Percentiles rank a stretch among this genome's conserved stretches.
phyloP scores from a whole-genome alignment of 371 early-diverging fungal genomes.

The Syncephalastrum monosporum region DNA sequence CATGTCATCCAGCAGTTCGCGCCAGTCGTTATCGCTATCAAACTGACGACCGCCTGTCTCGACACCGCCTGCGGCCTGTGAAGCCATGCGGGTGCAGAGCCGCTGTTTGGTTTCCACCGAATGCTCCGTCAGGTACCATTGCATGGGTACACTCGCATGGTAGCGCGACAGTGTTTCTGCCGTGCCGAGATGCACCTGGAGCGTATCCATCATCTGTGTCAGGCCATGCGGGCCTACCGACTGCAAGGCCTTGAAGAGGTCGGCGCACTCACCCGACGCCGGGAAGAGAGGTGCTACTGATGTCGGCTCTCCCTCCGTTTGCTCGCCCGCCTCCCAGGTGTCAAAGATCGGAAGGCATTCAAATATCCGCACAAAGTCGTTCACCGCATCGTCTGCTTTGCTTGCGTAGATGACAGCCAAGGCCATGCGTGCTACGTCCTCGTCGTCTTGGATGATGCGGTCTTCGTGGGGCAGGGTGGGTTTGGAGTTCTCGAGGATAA shows the following conservation, averaged over 20 bases:
- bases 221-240: conserved; percentile 45
- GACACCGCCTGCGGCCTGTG: conserved; percentile 60
- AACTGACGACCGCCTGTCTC: conserved; percentile 56
- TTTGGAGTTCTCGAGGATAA: conserved; percentile 57
- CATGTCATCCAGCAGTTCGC: conserved; percentile 66
- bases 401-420: conserved; percentile 57
- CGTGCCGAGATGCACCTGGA: conserved; percentile 64
- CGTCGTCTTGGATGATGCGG: conserved; percentile 59
- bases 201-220: conserved; percentile 59
- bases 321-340: conserved; percentile 34
- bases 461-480: conserved; percentile 53
- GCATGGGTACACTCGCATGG: conserved; percentile 55
- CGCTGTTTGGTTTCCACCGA: conserved; percentile 52
- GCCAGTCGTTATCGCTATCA: conserved; percentile 73
- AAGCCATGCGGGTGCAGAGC: conserved; percentile 64
- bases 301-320: conserved; percentile 4
- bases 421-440: conserved; percentile 55
- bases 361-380: conserved; percentile 56
- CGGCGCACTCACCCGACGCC: conserved; percentile 20
- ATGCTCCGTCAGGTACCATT: conserved; percentile 58
- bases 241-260: conserved; percentile 47
- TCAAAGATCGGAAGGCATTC: conserved; percentile 67
- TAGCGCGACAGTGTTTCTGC: conserved; percentile 67
- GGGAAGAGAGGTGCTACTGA: conserved; percentile 33
- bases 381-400: conserved; percentile 33